phyloP scores from a whole-genome alignment of 306 rosid genomes.

The Morella rubra region DNA sequence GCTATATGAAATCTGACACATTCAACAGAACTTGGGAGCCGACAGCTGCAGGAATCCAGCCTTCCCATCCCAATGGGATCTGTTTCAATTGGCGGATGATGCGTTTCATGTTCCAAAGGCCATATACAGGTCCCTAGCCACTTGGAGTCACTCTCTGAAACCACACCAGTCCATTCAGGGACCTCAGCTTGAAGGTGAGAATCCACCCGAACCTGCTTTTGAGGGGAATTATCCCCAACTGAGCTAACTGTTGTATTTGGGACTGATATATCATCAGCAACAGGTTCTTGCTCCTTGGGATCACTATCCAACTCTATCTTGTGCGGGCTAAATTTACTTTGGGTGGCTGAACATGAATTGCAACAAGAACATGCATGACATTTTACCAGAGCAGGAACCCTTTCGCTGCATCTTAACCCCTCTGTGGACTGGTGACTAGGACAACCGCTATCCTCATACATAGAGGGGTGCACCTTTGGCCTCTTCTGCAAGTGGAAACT shows the following conservation, averaged over 20 bases:
- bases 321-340: conserved; percentile 23
- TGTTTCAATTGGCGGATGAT: conserved; percentile 1
- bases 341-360: conserved; percentile 40
- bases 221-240: conserved; percentile 23
- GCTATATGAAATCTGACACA: conserved; percentile 85
- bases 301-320: conserved; percentile 33
- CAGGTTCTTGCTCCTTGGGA: conserved; percentile 29
- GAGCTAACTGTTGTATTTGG: conserved; percentile 3
- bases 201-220: conserved; percentile 52
- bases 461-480: conserved; percentile 74
- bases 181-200: conserved; percentile 62
- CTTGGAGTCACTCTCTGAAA: conserved; percentile 63
- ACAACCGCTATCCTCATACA: conserved; percentile 65
- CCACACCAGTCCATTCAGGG: conserved; percentile 70
- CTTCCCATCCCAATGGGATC: conserved; percentile 50
- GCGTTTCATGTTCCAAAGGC: conserved; percentile 42
- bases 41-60: conserved; percentile 54
- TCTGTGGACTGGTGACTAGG: conserved; percentile 31
- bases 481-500: conserved; percentile 71
- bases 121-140: conserved; percentile 72
- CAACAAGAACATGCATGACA: conserved; percentile 50
- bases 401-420: conserved; percentile 57
- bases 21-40: conserved; percentile 57
- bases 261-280: conserved; percentile 18
- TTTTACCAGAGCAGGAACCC: conserved; percentile 37